Base-by-base conservation (phyloP, 2,329 filamentous ascomycete genomes). In the Cladosporium sp. region DNA sequence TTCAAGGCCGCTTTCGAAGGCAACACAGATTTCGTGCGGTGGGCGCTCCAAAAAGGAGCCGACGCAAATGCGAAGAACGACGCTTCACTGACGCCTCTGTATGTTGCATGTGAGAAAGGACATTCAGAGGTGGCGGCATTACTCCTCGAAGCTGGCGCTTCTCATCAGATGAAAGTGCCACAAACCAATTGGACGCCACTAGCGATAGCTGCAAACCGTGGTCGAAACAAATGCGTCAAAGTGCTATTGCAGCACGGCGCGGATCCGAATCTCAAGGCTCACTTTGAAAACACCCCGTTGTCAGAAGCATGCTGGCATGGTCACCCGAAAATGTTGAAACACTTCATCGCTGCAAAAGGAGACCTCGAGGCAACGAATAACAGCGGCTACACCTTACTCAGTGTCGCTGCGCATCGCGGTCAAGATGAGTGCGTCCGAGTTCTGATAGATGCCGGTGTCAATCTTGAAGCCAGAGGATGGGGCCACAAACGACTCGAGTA, bases 251-350 rank as follows among this genome's bases (percentile, higher is more conserved):
- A 57, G 18, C 38, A 55, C n/a, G 58, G 59, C 18, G 64, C 64
- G 2, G 64, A 66, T 24, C 47, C 59, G 1, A 66, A 66, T 51
- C 5, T 30, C 36, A 51, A 62, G 57, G 58, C 41, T 54, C 49
- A 66, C 41, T 41, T 32, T 7, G 21, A 62, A 7, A 14, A 66
- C 34, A 57, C 64, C 15, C 28, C 64, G 2, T 18, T 62, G 18
- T 49, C 58, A 24, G 64, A 66, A 30, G 64, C 64, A 12, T 59
- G 57, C 36, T 59, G 47, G 28, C 30, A 55, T 26, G 64, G 64
- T 8, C 64, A 47, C 36, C 57, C 49, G 7, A 59, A 62, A 11
- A 57, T 66, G 41, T 24, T 59, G n/a, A 51, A 58, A 24, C 47
- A 60, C 10, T 32, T 66, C 18, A 66, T 66, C 11, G 58, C 32